These are phyloP conservation scores for Exutisphaerella laricina DNA, from an alignment of 2,329 filamentous ascomycete species.

Conservation along the genomic window DNA sequence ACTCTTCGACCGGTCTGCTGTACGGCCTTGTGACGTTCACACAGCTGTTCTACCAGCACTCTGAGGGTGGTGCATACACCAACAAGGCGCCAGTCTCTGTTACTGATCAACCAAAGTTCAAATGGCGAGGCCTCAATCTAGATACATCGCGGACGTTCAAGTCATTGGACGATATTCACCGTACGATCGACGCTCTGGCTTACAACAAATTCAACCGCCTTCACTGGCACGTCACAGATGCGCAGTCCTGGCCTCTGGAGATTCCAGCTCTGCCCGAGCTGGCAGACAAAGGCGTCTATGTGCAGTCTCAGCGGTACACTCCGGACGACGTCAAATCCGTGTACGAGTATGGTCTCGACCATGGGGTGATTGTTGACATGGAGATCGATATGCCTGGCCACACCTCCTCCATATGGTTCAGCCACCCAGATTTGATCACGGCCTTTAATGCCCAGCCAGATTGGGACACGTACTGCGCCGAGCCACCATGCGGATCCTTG, in stretches of 20 bases:
- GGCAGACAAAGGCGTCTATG: slow-evolving; percentile 67
- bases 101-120: slow-evolving; percentile 66
- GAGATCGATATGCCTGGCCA: slow-evolving; percentile 81
- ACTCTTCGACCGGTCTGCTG: slow-evolving; percentile 62
- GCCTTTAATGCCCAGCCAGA: slow-evolving; percentile 53
- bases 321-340: slow-evolving; percentile 59
- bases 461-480: slow-evolving; percentile 49
- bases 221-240: slow-evolving; percentile 76
- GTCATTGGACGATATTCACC: slow-evolving; percentile 60
- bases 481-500: slow-evolving; percentile 58
- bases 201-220: slow-evolving; percentile 81
- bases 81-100: slow-evolving; percentile 65
- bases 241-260: slow-evolving; percentile 79
- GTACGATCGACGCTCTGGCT: slow-evolving; percentile 68
- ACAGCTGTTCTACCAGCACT: slow-evolving; percentile 73
- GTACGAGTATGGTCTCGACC: slow-evolving; percentile 63
- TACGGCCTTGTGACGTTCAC: slow-evolving; percentile 70
- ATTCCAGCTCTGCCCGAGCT: slow-evolving; percentile 70
- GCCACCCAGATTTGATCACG: slow-evolving; percentile 66
- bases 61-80: slow-evolving; percentile 58
- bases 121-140: slow-evolving; percentile 72
- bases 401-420: slow-evolving; percentile 60
- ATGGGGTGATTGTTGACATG: slow-evolving; percentile 65
- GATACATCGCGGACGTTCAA: slow-evolving; percentile 72
- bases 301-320: slow-evolving; percentile 60